Base-by-base conservation (phyloP, 331 rosid species). In the Stylosanthes scabra region DNA sequence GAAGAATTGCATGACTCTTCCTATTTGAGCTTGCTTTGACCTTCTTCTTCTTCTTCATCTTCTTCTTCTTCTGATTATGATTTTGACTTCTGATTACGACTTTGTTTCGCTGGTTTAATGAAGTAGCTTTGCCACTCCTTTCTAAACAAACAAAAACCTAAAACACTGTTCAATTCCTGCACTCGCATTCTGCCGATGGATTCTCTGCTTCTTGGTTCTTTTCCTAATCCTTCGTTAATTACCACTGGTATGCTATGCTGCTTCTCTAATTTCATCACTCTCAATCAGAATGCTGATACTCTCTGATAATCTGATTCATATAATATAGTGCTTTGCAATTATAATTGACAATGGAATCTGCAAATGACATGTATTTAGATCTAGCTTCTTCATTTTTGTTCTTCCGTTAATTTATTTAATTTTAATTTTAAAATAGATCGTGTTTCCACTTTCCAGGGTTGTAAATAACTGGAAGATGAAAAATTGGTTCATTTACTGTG, bases 171-270 rank as follows among this genome's bases (percentile, higher is more conserved):
- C 7, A 34, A 34, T 34, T 34, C 39, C 4, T 52, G 6, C 8
- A 50, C 2, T 12, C 16, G 14, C 8, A 52, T 2, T 2, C n/a
- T n/a, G n/a, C n/a, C n/a, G n/a, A 83, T 88, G 97, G 90, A 81
- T 73, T 86, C 83, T 15, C 0, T 79, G 80, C 78, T 86, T 70
- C 20, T 82, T 72, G 77, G 86, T 11, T 77, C 90, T 59, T 79
- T 81, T 37, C 84, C 83, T 9, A 76, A 58, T 57, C 78, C 83
- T 12, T 77, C 76, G 79, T 44, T 68, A 11, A 27, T 74, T 7
- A n/a, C 74, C 9, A 2, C 58, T 12, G 90, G 96, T 88, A 79
- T 59, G 16, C 61, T 20, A 34, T 50, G 5, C 13, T 63, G n/a
- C 54, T 34, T 4, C 40, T 71, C 59, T 54, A n/a, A n/a, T n/a